These are phyloP conservation scores for Aspergillus steynii DNA, from an alignment of 495 filamentous ascomycete species.

Conservation along the genomic window DNA sequence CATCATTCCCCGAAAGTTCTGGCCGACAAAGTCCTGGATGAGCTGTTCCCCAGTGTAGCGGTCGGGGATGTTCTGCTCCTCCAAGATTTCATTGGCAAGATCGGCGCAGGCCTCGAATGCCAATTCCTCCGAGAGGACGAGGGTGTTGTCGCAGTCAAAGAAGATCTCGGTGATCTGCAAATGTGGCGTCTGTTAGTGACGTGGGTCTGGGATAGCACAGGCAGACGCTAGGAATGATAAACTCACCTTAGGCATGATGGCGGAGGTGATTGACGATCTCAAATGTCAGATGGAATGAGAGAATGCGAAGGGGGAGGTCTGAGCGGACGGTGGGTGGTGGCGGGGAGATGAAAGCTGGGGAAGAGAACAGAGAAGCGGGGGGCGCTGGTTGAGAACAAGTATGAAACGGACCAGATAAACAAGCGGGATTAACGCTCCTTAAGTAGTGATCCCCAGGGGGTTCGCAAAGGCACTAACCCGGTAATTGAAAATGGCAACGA, in stretches of 20 bases:
- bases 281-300: not conserved
- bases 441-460: slow-evolving; percentile 6
- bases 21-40: slow-evolving; percentile 87
- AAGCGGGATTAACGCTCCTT: slow-evolving; percentile 8
- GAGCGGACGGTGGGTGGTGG: not conserved
- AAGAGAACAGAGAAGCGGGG: not conserved
- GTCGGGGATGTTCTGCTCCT: slow-evolving; percentile 59
- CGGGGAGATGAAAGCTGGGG: not conserved
- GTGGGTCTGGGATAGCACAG: slow-evolving; percentile 8
- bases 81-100: slow-evolving; percentile 86
- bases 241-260: slow-evolving; percentile 51
- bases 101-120: slow-evolving; percentile 95
- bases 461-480: not conserved
- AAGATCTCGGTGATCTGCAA: slow-evolving; percentile 76
- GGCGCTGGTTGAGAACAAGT: slow-evolving; percentile 1
- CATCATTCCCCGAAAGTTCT: slow-evolving; percentile 96
- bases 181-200: slow-evolving; percentile 17
- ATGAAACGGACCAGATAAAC: slow-evolving; percentile 9
- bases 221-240: not conserved
- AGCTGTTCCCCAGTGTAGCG: slow-evolving; percentile 81
- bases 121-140: slow-evolving; percentile 86
- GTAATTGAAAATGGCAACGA: not conserved
- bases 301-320: not conserved
- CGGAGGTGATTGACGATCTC: slow-evolving; percentile 1
- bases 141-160: slow-evolving; percentile 98